Base-by-base conservation (phyloP, 2,329 filamentous ascomycete species). In the Arthroderma sp. region DNA sequence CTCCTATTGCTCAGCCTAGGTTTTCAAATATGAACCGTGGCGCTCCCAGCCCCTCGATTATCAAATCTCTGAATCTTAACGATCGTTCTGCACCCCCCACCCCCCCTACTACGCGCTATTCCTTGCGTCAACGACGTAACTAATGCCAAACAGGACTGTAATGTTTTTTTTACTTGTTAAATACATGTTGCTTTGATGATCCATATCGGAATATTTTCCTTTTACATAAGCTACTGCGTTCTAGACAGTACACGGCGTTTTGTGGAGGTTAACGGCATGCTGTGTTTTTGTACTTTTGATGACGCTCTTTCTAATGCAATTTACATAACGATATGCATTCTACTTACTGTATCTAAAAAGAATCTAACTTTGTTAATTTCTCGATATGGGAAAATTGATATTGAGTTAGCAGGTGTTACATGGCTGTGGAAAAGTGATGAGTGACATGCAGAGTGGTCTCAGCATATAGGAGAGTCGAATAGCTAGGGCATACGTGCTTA, bases 41-140 rank as follows among this genome's bases (percentile, higher is more conserved):
- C 2, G 54, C 39, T 13, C 55, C 60, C 6, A 59, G 61, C 11
- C 58, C 60, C 2, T 60, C 58, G 17, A 63, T 63, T 39, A 56
- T 53, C 38, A 38, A 58, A 17, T 28, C 37, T 8, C 57, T 63
- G 25, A 59, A 55, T 35, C 55, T 61, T 19, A 47, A 61, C 23
- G 59, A 61, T 33, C 52, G 38, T 21, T 57, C 57, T 4, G 33
- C 44, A 2, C 54, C 39, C 15, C 41, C 31, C 23, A 8, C 43
- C 35, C 35, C 54, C 37, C 59, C 54, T 33, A 44, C 53, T 39
- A 49, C 56, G 19, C 59, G 59, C 1, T 61, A 61, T 58, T 61
- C 59, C 17, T 25, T 61, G 13, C 59, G 59, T 9, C 58, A 39
- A n/a, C 57, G 59, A 47, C 55, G 55, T 28, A 44, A 41, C 15